Evolutionary conservation across 2,329 filamentous ascomycete species (phyloP), one percentile per base, ranked within the genome.

Genomic region (Beauveria sp.): DNA sequence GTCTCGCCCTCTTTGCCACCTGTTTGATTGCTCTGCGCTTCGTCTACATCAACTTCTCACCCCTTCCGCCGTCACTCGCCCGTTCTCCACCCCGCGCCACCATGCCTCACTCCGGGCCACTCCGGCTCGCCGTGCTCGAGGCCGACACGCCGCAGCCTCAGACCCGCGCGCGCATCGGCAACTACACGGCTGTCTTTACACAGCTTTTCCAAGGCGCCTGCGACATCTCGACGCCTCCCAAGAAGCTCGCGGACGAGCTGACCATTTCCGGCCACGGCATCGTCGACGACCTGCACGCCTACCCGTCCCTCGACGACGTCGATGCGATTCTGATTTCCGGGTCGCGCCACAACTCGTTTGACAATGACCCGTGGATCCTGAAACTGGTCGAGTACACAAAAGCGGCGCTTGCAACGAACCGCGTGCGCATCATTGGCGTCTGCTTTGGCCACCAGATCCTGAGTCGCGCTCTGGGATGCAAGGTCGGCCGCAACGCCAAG

Each of bases 371-470:
- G 0, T 96, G 91, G 91, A 93, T 94, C 64, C 64, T 86, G 47
- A 85, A 82, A 58, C 80, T 96, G 1, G 86, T 91, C 20, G 84
- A 86, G 1, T 96, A 86, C 68, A 84, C 83, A 55, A 77, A 80
- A 65, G 67, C 75, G 6, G 78, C 89, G 3, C 78, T 90, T 40
- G 77, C 79, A 14, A 81, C 87, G 64, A 77, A 80, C 28, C 78
- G 84, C 0, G 83, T 94, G 8, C 82, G 85, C 41, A 74, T 92
- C n/a, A 79, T 96, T 18, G 91, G 91, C 12, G 81, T 94, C 18
- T 96, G 91, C 74, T 96, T 93, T 72, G 91, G 91, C 5, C 91
- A 96, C 71, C 91, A 96, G 76, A 92, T 96, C 67, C 76, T 94
- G 48, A 90, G 83, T 1, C 80, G 91, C 57, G 89, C 90, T 1